A percentile compares a stretch with the other conserved stretches of the same genome.
Evolutionary conservation across 257 asterid genomes (phyloP).

Genomic region (Nicotiana tomentosiformis): DNA sequence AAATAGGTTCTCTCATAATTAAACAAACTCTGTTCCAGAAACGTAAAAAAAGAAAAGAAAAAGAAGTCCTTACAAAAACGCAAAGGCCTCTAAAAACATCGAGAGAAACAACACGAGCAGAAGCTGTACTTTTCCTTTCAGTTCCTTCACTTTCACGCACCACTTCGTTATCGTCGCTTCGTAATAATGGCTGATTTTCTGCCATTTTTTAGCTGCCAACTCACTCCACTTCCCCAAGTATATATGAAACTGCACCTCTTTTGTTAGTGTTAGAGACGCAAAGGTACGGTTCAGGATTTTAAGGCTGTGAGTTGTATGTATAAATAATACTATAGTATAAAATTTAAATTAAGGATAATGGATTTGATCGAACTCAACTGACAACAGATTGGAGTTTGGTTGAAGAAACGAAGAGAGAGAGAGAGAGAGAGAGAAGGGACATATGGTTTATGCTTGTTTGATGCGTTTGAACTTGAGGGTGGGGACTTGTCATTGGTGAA

Average conservation of each 20-base stretch:
- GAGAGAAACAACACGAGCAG: constrained; percentile 44
- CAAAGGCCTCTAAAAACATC: constrained; percentile 60
- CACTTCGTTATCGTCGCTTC: constrained; percentile 16
- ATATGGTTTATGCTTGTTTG: background rate
- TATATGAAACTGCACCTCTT: no score
- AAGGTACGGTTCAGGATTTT: no score
- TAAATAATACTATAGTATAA: no score
- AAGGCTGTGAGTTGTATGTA: background rate
- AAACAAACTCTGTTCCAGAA: background rate
- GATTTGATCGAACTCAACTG: no score
- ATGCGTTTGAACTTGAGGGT: background rate
- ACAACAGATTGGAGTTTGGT: no score
- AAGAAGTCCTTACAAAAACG: constrained; percentile 35
- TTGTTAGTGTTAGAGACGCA: no score
- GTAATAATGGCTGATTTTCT: constrained; percentile 47
- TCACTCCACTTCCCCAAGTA: background rate
- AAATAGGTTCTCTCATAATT: background rate
- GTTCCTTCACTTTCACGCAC: constrained; percentile 14
- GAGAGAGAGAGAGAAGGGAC: background rate
- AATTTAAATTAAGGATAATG: no score
- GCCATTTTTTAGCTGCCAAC: constrained; percentile 30
- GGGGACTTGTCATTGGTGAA: background rate
- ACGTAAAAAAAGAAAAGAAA: background rate
- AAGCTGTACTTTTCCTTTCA: constrained; percentile 6
- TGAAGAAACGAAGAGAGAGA: background rate